Evolutionary conservation across 345 rosid genomes (phyloP).

Genomic region (Raphanus sativus): DNA sequence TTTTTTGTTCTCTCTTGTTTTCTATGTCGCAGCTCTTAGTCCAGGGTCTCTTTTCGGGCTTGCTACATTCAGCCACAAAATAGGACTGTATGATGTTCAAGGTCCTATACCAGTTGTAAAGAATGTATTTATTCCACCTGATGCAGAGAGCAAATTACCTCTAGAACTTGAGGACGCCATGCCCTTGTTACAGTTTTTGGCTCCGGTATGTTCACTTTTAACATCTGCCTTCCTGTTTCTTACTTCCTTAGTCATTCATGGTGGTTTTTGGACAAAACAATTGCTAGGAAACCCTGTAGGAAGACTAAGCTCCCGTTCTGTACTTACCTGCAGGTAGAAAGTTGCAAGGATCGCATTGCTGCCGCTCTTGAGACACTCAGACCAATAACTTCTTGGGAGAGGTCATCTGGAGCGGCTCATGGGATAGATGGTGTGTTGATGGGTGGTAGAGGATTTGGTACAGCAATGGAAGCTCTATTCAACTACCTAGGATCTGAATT

Average conservation of each 20-base stretch:
- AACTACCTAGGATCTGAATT: constrained; percentile 95
- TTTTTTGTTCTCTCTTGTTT: constrained; percentile 6
- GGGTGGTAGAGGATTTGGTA: constrained; percentile 98
- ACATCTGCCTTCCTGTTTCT: background rate
- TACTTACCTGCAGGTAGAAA: constrained; percentile 64
- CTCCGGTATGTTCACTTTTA: constrained; percentile 59
- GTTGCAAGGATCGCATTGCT: constrained; percentile 86
- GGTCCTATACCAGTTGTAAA: constrained; percentile 89
- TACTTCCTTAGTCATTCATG: background rate
- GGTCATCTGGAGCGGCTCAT: constrained; percentile 76
- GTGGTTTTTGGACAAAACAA: background rate
- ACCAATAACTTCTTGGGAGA: constrained; percentile 96
- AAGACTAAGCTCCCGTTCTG: background rate
- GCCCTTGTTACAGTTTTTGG: constrained; percentile 87
- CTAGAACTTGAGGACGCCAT: constrained; percentile 89
- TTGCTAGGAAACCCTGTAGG: constrained; percentile 2
- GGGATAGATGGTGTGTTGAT: constrained; percentile 80
- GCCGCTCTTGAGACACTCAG: constrained; percentile 93
- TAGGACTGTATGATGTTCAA: constrained; percentile 95
- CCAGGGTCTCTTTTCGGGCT: constrained; percentile 94
- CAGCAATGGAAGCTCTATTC: constrained; percentile 91
- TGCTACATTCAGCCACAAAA: constrained; percentile 88
- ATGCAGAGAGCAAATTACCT: constrained; percentile 60
- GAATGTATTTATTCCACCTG: constrained; percentile 80
- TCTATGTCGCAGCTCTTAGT: constrained; percentile 60